Conservation (phyloP, 2,329 filamentous ascomycete species). For the Hypoxylon sp. region DNA sequence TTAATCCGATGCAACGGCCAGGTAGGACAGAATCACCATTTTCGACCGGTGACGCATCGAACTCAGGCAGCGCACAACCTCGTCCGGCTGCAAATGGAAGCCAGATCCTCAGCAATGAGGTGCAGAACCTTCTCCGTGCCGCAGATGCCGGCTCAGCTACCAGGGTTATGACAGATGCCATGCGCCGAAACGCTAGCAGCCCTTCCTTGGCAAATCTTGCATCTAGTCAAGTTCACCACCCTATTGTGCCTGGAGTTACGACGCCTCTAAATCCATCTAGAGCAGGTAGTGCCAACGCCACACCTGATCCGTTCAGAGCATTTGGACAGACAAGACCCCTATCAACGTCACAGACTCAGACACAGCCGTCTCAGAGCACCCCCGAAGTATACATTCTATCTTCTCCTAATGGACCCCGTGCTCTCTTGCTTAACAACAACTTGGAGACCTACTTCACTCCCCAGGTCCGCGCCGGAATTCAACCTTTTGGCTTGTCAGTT, state of each 20-base stretch:
- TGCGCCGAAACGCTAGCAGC: constrained; percentile 67
- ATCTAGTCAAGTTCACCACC: constrained; percentile 54
- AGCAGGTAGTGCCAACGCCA: constrained; percentile 63
- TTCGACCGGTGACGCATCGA: constrained; percentile 40
- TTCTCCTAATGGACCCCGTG: constrained; percentile 72
- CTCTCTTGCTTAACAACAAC: constrained; percentile 68
- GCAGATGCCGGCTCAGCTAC: constrained; percentile 64
- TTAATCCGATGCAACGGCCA: constrained; percentile 39
- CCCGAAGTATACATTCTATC: constrained; percentile 73
- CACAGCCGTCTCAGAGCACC: constrained; percentile 49
- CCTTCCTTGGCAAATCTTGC: constrained; percentile 60
- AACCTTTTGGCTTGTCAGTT: constrained; percentile 32
- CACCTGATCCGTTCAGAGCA: constrained; percentile 62
- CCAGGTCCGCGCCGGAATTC: constrained; percentile 47
- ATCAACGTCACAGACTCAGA: constrained; percentile 44
- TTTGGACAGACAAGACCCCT: constrained; percentile 51
- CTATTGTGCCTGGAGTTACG: constrained; percentile 61
- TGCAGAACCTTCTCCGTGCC: constrained; percentile 63
- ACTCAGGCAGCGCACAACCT: constrained; percentile 40
- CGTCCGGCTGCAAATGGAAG: constrained; percentile 51
- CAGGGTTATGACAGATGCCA: constrained; percentile 62
- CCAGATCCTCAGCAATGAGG: constrained; percentile 60
- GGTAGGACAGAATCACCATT: constrained; percentile 49
- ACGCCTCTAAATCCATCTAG: constrained; percentile 60
- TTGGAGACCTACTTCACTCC: constrained; percentile 68